A percentile compares a stretch with the other conserved stretches of the same genome.
These are phyloP conservation scores for Pythium vanterpoolii DNA, from an alignment of 352 stramenopile species.

Conservation along the genomic window DNA sequence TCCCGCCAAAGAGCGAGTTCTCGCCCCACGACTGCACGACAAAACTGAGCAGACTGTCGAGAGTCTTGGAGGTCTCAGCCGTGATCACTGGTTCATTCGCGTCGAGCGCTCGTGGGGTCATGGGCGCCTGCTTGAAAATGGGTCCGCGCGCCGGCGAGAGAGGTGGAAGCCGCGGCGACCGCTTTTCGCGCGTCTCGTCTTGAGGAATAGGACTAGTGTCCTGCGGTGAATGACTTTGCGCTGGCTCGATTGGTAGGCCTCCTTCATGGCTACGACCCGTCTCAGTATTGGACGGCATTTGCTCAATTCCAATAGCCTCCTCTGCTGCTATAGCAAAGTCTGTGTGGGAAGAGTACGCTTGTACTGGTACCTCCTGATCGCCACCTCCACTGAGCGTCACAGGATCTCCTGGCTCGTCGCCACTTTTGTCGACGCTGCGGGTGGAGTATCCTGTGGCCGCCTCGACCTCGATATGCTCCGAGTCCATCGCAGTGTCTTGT, in stretches of 20 bases:
- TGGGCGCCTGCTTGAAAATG: not conserved
- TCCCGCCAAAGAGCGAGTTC: constrained; percentile 18
- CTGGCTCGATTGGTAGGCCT: not conserved
- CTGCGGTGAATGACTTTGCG: not conserved
- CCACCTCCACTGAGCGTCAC: not conserved
- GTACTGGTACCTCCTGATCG: not conserved
- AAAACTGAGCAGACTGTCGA: constrained; percentile 44
- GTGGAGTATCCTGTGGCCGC: not conserved
- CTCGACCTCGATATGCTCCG: not conserved
- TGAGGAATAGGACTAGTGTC: not conserved
- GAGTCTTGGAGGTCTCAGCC: constrained; percentile 17
- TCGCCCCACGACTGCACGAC: constrained; percentile 51
- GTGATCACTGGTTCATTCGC: constrained; percentile 1
- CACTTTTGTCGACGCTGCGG: not conserved
- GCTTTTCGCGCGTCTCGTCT: not conserved
- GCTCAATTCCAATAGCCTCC: no score
- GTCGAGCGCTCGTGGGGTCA: not conserved
- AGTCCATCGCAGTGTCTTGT: not conserved
- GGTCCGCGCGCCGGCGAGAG: constrained; percentile 11
- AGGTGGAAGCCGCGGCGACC: constrained; percentile 5
- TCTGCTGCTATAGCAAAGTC: not conserved
- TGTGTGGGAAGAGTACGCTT: not conserved
- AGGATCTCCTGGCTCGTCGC: not conserved
- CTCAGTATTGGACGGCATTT: no score
- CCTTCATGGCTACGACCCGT: no score